phyloP scores from a whole-genome alignment of 106 monocot genomes.

The Posidonia australis region DNA sequence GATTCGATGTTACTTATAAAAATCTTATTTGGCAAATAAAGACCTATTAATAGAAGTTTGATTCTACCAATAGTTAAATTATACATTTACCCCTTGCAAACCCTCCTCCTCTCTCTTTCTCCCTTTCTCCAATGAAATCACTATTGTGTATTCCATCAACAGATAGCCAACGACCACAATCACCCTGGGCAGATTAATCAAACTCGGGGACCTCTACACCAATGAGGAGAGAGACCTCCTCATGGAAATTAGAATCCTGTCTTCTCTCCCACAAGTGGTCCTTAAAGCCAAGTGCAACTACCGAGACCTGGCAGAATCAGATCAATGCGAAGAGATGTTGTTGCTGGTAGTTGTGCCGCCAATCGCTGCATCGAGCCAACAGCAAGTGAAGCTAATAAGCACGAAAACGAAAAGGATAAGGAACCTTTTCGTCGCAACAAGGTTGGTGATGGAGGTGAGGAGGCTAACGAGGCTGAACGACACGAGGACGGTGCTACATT shows the following conservation, averaged over 20 bases:
- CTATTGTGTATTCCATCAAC: conserved; percentile 44
- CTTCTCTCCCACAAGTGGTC: not conserved
- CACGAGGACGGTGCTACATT: conserved; percentile 47
- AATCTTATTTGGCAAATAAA: too few species aligned
- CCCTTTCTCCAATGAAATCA: conserved; percentile 46
- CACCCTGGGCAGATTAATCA: conserved; percentile 10
- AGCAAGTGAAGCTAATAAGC: not conserved
- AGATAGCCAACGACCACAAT: conserved; percentile 13
- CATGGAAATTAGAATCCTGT: conserved; percentile 53
- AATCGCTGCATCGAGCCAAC: conserved; percentile 9
- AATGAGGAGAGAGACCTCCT: conserved; percentile 79
- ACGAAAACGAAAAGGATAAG: conserved; percentile 22
- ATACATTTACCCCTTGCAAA: too few species aligned
- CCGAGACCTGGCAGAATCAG: conserved; percentile 41
- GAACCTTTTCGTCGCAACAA: conserved; percentile 60
- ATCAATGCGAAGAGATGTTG: conserved; percentile 21
- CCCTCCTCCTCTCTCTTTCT: too few species aligned
- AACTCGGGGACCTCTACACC: conserved; percentile 66
- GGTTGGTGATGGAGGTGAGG: conserved; percentile 65
- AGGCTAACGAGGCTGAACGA: conserved; percentile 53
- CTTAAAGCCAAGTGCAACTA: conserved; percentile 43
- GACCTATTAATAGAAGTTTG: too few species aligned
- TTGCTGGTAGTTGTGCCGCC: conserved; percentile 21
- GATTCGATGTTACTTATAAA: too few species aligned
- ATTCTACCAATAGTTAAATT: too few species aligned